phyloP scores from a whole-genome alignment of 2,329 filamentous ascomycete genomes.

The Ceratocystis harringtonii region DNA sequence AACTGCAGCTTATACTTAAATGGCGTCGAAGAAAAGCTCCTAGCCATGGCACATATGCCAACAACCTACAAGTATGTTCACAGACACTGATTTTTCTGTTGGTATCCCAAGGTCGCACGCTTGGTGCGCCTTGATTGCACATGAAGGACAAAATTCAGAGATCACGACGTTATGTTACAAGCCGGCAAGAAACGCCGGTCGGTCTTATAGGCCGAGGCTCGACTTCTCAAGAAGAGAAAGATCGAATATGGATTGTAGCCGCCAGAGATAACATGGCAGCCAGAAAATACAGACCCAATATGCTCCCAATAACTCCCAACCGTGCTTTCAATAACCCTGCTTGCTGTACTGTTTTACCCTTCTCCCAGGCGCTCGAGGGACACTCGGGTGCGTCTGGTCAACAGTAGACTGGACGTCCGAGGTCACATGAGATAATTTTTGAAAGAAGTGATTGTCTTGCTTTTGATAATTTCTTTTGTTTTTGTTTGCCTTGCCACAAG shows the following conservation, averaged over 20 bases:
- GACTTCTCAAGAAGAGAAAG: constrained; percentile 32
- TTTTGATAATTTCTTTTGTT: constrained; percentile 13
- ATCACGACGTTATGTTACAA: constrained; percentile 27
- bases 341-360: constrained; percentile 22
- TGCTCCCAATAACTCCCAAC: constrained; percentile 22
- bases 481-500: constrained; percentile 12
- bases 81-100: background rate
- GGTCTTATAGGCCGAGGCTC: constrained; percentile 57
- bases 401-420: constrained; percentile 14
- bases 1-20: background rate
- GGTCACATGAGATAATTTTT: constrained; percentile 16
- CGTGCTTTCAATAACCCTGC: constrained; percentile 17
- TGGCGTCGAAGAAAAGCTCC: background rate
- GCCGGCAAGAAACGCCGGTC: constrained; percentile 53
- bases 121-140: background rate
- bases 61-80: background rate
- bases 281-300: constrained; percentile 23
- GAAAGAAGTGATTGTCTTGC: constrained; percentile 16
- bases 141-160: constrained; percentile 14
- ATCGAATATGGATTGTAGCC: constrained; percentile 38
- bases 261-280: constrained; percentile 27
- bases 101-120: background rate
- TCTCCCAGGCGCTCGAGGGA: constrained; percentile 14
- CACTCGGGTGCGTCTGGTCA: constrained; percentile 15
- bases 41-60: background rate